A percentile compares a stretch with the other conserved stretches of the same genome.
Evolutionary conservation across 768 basidiomycete genomes (phyloP).

Genomic region (Favolaschia claudopus): DNA sequence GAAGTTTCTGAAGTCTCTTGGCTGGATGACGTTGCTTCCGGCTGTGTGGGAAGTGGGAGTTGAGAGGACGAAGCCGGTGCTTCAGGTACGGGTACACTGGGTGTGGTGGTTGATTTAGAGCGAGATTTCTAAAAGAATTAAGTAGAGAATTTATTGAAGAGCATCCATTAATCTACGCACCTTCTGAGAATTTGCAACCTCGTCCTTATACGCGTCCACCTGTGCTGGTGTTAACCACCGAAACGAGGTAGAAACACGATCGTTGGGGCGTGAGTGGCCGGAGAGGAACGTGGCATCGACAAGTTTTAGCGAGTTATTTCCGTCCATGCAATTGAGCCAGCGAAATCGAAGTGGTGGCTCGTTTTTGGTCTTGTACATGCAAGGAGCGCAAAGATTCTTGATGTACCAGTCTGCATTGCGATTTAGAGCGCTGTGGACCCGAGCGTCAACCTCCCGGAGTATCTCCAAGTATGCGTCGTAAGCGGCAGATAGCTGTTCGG

Average conservation of each 20-base stretch:
- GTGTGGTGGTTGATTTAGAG: no score
- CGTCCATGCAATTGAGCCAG: neutral
- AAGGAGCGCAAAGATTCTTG: neutral
- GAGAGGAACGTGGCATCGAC: neutral
- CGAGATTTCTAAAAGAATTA: no score
- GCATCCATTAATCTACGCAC: no score
- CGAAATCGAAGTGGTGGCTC: neutral
- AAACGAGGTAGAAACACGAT: neutral
- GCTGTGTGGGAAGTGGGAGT: no score
- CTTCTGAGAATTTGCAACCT: constrained; percentile 3
- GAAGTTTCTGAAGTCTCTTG: no score
- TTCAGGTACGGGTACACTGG: no score
- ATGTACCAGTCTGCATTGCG: neutral
- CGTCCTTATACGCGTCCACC: constrained; percentile 14
- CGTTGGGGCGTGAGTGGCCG: neutral
- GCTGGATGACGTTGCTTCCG: no score
- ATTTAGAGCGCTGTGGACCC: neutral
- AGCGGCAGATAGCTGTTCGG: neutral
- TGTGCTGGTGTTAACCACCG: neutral
- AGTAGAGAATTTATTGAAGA: no score
- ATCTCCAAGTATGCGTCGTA: neutral
- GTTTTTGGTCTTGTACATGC: neutral
- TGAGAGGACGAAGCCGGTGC: no score
- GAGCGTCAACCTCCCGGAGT: neutral
- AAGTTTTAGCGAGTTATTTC: constrained; percentile 6